Evolutionary conservation across 306 rosid genomes (phyloP), one percentile per base, ranked within the genome.

Genomic region (Quercus berberidifolia): DNA sequence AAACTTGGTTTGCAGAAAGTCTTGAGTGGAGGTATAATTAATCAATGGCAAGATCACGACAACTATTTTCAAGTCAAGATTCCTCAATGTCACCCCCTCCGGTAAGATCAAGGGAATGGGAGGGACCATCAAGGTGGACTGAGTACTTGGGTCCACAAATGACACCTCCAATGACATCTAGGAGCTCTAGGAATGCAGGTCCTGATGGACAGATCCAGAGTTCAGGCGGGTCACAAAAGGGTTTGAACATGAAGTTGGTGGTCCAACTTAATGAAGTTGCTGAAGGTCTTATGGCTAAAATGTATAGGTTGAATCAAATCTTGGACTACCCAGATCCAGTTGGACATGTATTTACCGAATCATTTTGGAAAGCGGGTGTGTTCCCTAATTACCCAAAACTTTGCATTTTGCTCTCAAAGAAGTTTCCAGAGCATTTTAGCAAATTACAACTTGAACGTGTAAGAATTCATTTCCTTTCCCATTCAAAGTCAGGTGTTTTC

Each of bases 251-350:
- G 89, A 97, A 92, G 91, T 93, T 92, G 98, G 91, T 92, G 79
- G 90, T 91, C 71, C 97, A 95, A 68, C 92, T 95, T 63, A 91
- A 91, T 54, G 96, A 91, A 82, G 99, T 95, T 77, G 99, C 94
- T 0, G 93, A 95, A 75, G 99, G 99, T 83, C 94, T 95, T 85
- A 90, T 95, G 99, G 99, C 97, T 83, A 93, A 92, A 88, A 93
- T 93, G 90, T 90, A 95, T 88, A 89, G 98, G 90, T 83, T 95
- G 76, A 92, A 93, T 83, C 99, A 95, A 79, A 93, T 92, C 79
- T 86, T 95, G 93, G 99, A 93, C 85, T 95, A 89, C 84, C 99
- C 99, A 5, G 98, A 95, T 84, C 96, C 98, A 43, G 80, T 91
- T 74, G 88, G 91, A 76, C 92, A 86, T 82, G 86, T 83, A 20